Base-by-base conservation (phyloP, 352 stramenopile genomes). In the Phytophthora brassicae region DNA sequence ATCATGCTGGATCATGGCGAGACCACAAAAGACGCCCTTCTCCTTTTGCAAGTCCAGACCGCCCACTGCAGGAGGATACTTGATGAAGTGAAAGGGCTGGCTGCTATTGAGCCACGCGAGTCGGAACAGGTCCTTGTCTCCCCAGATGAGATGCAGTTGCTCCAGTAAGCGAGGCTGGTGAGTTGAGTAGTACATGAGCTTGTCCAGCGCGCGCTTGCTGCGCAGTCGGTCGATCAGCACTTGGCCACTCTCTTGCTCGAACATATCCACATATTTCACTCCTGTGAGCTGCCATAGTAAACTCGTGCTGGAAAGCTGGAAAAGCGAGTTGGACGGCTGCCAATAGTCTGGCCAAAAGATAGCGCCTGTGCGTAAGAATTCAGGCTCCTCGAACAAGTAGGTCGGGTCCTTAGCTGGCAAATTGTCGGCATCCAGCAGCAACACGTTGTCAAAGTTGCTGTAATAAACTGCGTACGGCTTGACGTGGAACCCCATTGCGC, bases 281-380 rank as follows among this genome's bases (percentile, higher is more conserved):
- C 84, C 80, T 6, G 76, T 87, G 33, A 93, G 64, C 60, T 95
- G 73, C 86, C 84, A 95, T 39, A 95, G 26, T 29, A 92, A 47
- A 63, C 70, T 89, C 31, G 73, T 86, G 56, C 84, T 86, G 13
- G 75, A 89, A 14, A 95, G 60, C 44, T 92, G 64, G 67, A 95
- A 94, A 35, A 94, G 61, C 46, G 87, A 92, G 68, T 93, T 91
- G 12, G 70, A 73, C 20, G 84, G 85, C 42, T 92, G 82, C 84
- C 86, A 94, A 53, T 85, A 93, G 60, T 94, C 85, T 3, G 85
- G 85, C 85, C 87, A 96, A 59, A 94, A 96, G 52, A 94, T 81
- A 22, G 87, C 87, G 31, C 87, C 86, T 0, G 83, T 91, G 9
- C 64, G 60, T 20, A 88, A 26, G 28, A 94, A 94, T 64, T 90